Percentiles rank a stretch among this genome's conserved stretches.
Conservation (phyloP, 371 early-diverging fungal species). For the Apophysomyces sp. region DNA sequence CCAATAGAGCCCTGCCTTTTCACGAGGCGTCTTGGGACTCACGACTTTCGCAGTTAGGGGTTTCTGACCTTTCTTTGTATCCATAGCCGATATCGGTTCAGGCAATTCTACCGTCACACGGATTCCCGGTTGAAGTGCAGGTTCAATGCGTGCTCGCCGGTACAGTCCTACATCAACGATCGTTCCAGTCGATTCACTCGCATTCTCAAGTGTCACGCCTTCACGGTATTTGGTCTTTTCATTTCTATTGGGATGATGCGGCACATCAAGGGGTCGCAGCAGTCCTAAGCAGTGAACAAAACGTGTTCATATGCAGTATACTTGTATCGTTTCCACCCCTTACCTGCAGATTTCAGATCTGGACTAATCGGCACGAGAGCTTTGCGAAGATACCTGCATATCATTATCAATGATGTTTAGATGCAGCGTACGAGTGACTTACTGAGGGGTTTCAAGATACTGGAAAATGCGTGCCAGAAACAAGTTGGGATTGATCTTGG, state of each 20-base stretch:
- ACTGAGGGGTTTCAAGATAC: constrained; percentile 71
- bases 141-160: constrained; percentile 56
- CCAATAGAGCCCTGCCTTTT: constrained; percentile 73
- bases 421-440: constrained; percentile 5
- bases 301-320: no score
- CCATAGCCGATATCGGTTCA: constrained; percentile 38
- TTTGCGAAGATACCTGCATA: constrained; percentile 62
- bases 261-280: constrained; percentile 68
- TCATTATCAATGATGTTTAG: background rate
- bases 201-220: constrained; percentile 58
- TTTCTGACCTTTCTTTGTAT: constrained; percentile 48
- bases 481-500: constrained; percentile 54
- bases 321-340: background rate
- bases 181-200: constrained; percentile 48
- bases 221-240: constrained; percentile 65
- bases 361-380: constrained; percentile 66
- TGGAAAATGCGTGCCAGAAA: constrained; percentile 67
- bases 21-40: constrained; percentile 62
- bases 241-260: constrained; percentile 69
- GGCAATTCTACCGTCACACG: constrained; percentile 72
- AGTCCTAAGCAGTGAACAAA: constrained; percentile 39
- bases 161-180: constrained; percentile 68
- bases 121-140: constrained; percentile 56
- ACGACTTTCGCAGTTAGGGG: constrained; percentile 62
- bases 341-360: constrained; percentile 70